Evolutionary conservation across 2,329 filamentous ascomycete species (phyloP).

Genomic region (Fusarium redolens): DNA sequence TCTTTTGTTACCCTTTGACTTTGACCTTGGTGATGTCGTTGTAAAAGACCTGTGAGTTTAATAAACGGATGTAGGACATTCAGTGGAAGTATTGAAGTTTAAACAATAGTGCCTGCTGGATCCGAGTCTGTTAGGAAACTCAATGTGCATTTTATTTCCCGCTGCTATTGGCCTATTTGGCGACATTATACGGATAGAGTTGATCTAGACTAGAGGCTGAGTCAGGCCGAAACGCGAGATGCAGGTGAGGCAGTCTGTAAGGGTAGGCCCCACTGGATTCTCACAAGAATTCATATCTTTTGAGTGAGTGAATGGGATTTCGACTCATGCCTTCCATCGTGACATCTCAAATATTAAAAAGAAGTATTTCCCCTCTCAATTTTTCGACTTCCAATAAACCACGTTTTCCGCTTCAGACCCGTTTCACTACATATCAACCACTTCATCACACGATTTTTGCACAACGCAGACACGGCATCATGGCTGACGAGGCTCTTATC

Average conservation of each 20-base stretch:
- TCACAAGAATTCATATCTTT: slow-evolving; percentile 5
- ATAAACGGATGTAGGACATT: background rate
- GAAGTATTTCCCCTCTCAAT: background rate
- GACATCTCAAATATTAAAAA: background rate
- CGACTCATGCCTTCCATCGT: slow-evolving; percentile 10
- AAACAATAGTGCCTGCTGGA: background rate
- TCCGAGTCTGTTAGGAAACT: background rate
- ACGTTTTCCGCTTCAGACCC: background rate
- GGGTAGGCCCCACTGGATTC: slow-evolving; percentile 1
- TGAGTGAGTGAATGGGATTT: background rate
- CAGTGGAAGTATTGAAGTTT: background rate
- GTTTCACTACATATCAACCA: background rate
- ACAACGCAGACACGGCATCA: slow-evolving; percentile 13
- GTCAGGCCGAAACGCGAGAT: slow-evolving; percentile 37
- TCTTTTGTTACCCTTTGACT: slow-evolving; percentile 9
- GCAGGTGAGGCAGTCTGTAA: slow-evolving; percentile 2
- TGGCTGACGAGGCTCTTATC: slow-evolving; percentile 35
- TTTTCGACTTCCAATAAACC: background rate
- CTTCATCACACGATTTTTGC: background rate
- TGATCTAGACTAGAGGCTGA: slow-evolving; percentile 29
- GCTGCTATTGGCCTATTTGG: background rate
- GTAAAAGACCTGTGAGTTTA: background rate
- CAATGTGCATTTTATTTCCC: background rate
- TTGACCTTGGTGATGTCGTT: background rate
- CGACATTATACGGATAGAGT: background rate